A percentile compares a stretch with the other conserved stretches of the same genome.
Evolutionary conservation across 2,329 filamentous ascomycete genomes (phyloP).

Genomic region (Neonectria ditissima): DNA sequence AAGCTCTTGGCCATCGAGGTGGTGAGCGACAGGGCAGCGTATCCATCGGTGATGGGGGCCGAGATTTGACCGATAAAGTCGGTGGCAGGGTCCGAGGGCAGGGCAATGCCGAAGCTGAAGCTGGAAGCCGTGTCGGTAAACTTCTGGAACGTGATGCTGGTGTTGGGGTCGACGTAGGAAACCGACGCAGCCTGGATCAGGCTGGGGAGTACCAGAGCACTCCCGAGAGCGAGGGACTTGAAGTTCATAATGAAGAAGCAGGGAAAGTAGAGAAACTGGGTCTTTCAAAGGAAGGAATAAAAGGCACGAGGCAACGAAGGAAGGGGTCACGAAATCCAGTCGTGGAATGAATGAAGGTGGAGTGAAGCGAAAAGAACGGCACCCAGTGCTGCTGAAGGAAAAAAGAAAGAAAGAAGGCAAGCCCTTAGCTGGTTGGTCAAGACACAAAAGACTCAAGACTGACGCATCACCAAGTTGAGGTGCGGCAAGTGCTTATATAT

Average conservation of each 20-base stretch:
- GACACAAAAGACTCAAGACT: background rate
- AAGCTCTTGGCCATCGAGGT: slow-evolving; percentile 69
- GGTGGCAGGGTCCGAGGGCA: slow-evolving; percentile 62
- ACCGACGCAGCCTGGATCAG: slow-evolving; percentile 29
- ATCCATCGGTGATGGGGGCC: slow-evolving; percentile 59
- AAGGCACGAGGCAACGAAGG: slow-evolving; percentile 18
- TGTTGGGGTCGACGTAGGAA: slow-evolving; percentile 58
- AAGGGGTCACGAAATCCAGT: slow-evolving; percentile 26
- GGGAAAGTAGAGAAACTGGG: background rate
- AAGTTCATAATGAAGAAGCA: slow-evolving; percentile 30
- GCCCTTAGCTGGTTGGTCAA: slow-evolving; percentile 16
- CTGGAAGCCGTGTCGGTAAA: slow-evolving; percentile 58
- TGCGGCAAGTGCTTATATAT: slow-evolving; percentile 10
- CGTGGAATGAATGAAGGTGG: slow-evolving; percentile 21
- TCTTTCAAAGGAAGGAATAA: slow-evolving; percentile 6
- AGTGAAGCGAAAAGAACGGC: slow-evolving; percentile 24
- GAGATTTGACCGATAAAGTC: slow-evolving; percentile 70
- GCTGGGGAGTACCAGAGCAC: slow-evolving; percentile 34
- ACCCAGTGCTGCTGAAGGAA: slow-evolving; percentile 27
- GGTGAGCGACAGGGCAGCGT: slow-evolving; percentile 68
- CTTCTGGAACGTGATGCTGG: slow-evolving; percentile 66
- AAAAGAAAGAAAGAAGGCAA: slow-evolving; percentile 22
- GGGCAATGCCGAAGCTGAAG: slow-evolving; percentile 65
- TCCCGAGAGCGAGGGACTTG: slow-evolving; percentile 32
- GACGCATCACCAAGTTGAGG: background rate